Conservation (phyloP, 1,139 yeast species). For the Blastobotrys malaysiensis region DNA sequence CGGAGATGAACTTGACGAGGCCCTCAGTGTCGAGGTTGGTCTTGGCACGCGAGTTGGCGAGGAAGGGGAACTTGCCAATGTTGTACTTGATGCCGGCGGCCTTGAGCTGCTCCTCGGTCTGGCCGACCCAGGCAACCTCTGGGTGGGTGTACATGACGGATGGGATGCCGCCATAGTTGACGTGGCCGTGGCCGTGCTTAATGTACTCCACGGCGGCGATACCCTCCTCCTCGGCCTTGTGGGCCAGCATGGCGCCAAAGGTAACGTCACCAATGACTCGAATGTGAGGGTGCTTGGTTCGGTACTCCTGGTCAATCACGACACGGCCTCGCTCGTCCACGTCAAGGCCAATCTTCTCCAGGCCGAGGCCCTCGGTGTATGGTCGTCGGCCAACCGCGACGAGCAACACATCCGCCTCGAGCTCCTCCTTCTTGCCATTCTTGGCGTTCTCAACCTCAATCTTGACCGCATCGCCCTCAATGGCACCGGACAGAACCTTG, state of each 20-base stretch:
- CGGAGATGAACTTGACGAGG: slow-evolving; percentile 90
- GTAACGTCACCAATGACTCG: slow-evolving; percentile 98
- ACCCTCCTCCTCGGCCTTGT: slow-evolving; percentile 99
- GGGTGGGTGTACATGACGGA: slow-evolving; percentile 99
- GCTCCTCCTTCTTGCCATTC: slow-evolving; percentile 68
- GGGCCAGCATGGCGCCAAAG: slow-evolving; percentile 99
- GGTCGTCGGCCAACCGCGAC: slow-evolving; percentile 99
- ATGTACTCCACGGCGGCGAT: slow-evolving; percentile 96
- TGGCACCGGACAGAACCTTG: slow-evolving; percentile 79
- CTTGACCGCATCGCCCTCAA: slow-evolving; percentile 83
- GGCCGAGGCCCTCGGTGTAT: slow-evolving; percentile 81
- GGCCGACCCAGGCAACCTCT: slow-evolving; percentile 99
- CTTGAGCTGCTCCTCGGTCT: slow-evolving; percentile 91
- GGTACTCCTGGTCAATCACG: slow-evolving; percentile 89
- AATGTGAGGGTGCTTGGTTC: slow-evolving; percentile 87
- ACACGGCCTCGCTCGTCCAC: slow-evolving; percentile 87
- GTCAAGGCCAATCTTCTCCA: slow-evolving; percentile 85
- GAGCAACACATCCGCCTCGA: slow-evolving; percentile 87
- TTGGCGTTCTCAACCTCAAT: slow-evolving; percentile 88
- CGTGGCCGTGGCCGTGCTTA: slow-evolving; percentile 93
- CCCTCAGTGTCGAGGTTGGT: slow-evolving; percentile 97
- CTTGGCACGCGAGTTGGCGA: slow-evolving; percentile 99
- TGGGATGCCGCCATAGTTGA: slow-evolving; percentile 96
- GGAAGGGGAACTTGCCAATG: slow-evolving; percentile 96
- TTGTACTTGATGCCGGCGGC: slow-evolving; percentile 88